Conservation (phyloP, 306 rosid species). For the Quercus robur region DNA sequence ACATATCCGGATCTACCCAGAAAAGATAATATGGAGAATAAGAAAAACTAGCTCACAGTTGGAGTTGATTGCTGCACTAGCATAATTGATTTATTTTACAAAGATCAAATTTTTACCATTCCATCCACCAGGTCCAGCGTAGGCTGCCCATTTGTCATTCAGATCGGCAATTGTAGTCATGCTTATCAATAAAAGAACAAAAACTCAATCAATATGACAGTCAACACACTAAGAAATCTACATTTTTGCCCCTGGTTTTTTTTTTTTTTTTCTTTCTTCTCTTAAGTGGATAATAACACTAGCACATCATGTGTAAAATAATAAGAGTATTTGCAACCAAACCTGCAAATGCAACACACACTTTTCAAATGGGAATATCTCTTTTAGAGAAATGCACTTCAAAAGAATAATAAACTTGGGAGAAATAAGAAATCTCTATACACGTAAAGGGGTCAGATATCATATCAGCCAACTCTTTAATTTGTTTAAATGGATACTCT, state of each 20-base stretch:
- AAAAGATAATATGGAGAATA: slow-evolving; percentile 11
- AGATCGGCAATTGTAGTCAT: slow-evolving; percentile 90
- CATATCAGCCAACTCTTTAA: too few species aligned
- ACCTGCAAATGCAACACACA: not conserved
- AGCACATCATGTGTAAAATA: slow-evolving; percentile 11
- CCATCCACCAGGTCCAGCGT: slow-evolving; percentile 99
- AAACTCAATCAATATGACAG: slow-evolving; percentile 22
- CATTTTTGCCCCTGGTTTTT: not conserved
- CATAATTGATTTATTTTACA: slow-evolving; percentile 14
- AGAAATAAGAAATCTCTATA: too few species aligned
- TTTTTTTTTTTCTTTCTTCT: not conserved
- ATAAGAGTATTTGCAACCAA: not conserved
- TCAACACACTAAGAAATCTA: slow-evolving; percentile 1
- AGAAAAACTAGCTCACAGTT: slow-evolving; percentile 18
- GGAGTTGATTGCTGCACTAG: slow-evolving; percentile 11
- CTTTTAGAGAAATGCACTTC: too few species aligned
- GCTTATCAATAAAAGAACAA: slow-evolving; percentile 43
- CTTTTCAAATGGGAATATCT: not conserved
- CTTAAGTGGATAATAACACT: not conserved
- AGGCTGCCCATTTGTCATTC: slow-evolving; percentile 93
- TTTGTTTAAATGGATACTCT: too few species aligned
- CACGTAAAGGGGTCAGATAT: too few species aligned
- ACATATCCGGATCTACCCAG: slow-evolving; percentile 90
- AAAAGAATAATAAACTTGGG: too few species aligned
- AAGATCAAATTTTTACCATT: slow-evolving; percentile 56